phyloP scores from a whole-genome alignment of 305 asterid genomes.

The Fraxinus floribunda region DNA sequence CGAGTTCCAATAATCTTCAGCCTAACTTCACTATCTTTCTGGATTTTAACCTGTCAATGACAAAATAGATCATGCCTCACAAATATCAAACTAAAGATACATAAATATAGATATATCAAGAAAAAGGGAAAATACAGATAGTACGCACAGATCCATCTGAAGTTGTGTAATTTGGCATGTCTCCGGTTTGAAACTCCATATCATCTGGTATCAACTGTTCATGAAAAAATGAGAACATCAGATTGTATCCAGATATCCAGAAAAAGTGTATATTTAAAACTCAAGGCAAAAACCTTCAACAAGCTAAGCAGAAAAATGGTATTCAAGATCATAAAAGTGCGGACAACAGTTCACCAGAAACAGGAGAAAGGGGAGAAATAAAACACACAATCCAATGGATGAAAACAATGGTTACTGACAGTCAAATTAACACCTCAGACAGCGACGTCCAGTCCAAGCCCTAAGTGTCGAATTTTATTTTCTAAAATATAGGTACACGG shows the following conservation, averaged over 20 bases:
- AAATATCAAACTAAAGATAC: not conserved
- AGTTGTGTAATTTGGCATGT: slow-evolving; percentile 87
- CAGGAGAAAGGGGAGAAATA: not conserved
- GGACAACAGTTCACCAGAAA: not conserved
- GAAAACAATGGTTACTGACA: not conserved
- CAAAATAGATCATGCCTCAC: slow-evolving; percentile 2
- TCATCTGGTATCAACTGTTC: slow-evolving; percentile 86
- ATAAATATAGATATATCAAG: not conserved
- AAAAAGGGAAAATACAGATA: not conserved
- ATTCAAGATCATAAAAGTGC: not conserved
- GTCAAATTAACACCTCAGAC: not conserved
- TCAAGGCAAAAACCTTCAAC: not conserved
- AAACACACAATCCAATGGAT: not conserved
- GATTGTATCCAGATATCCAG: not conserved
- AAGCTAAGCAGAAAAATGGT: not conserved
- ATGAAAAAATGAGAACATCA: slow-evolving; percentile 5
- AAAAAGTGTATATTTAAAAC: not conserved
- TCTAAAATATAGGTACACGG: no score
- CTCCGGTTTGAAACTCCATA: slow-evolving; percentile 97
- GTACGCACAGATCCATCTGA: slow-evolving; percentile 87
- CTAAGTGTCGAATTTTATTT: not conserved
- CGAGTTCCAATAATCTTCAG: slow-evolving; percentile 93
- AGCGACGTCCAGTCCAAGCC: not conserved
- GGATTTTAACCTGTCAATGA: slow-evolving; percentile 66
- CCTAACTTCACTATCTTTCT: slow-evolving; percentile 92